These are phyloP conservation scores for Penicillium egyptiacum DNA, from an alignment of 495 filamentous ascomycete genomes.

Conservation along the genomic window DNA sequence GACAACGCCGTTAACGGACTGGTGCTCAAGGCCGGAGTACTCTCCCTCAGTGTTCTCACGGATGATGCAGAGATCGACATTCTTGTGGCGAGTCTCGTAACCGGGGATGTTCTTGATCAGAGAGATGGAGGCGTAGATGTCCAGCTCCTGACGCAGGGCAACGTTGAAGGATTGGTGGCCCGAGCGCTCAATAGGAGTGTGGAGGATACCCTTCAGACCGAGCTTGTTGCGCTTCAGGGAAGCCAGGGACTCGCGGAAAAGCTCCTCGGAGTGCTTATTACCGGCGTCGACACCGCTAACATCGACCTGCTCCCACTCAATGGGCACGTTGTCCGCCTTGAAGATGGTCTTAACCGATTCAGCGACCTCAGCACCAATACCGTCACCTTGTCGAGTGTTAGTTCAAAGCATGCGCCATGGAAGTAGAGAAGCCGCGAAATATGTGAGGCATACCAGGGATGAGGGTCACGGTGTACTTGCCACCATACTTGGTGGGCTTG, in stretches of 20 bases:
- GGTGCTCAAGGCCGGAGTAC: conserved; percentile 97
- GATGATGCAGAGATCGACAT: conserved; percentile 97
- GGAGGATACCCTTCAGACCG: conserved; percentile 92
- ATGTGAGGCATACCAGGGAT: conserved; percentile 69
- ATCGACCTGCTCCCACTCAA: conserved; percentile 98
- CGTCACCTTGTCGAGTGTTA: conserved; percentile 62
- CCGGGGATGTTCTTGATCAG: conserved; percentile 99
- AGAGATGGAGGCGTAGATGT: conserved; percentile 98
- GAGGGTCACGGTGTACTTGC: conserved; percentile 98
- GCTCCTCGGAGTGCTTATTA: conserved; percentile 84
- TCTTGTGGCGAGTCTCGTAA: conserved; percentile 93
- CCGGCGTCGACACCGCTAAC: conserved; percentile 89
- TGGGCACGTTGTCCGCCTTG: conserved; percentile 98
- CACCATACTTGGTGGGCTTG: conserved; percentile 98
- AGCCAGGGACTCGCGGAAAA: conserved; percentile 90
- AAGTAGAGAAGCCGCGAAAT: conserved; percentile 10
- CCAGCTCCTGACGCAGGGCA: conserved; percentile 95
- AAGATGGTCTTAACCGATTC: conserved; percentile 98
- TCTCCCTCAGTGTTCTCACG: conserved; percentile 99
- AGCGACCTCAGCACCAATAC: conserved; percentile 96
- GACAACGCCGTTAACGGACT: conserved; percentile 93
- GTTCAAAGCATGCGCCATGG: neutral
- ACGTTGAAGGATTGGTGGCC: conserved; percentile 99
- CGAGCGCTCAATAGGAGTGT: conserved; percentile 94
- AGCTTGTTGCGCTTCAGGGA: conserved; percentile 98